These are phyloP conservation scores for Posidonia oceanica DNA, from an alignment of 116 monocot species.

Conservation along the genomic window DNA sequence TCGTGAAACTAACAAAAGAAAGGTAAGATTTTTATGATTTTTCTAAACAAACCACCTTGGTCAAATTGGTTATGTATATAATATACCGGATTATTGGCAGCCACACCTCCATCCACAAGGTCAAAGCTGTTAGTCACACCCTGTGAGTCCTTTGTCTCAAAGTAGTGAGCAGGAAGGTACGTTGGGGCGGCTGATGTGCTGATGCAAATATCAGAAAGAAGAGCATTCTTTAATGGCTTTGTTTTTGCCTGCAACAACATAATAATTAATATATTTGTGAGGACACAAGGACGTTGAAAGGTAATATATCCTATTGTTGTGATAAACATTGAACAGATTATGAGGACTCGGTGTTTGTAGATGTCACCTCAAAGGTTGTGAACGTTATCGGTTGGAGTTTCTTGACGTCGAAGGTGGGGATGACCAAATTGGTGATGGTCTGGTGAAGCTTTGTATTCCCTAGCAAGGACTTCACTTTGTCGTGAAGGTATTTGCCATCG, in stretches of 20 bases:
- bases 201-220: slow-evolving; percentile 42
- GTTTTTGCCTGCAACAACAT: slow-evolving; percentile 14
- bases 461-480: slow-evolving; percentile 1
- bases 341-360: background rate
- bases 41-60: no score
- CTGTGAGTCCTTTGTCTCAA: slow-evolving; percentile 19
- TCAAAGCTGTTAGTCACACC: slow-evolving; percentile 17
- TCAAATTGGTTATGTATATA: no score
- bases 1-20: no score
- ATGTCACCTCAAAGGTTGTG: slow-evolving; percentile 19
- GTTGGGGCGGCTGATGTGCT: slow-evolving; percentile 56
- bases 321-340: no score
- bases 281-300: no score
- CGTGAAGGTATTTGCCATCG: slow-evolving; percentile 25
- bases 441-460: slow-evolving; percentile 13
- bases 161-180: slow-evolving; percentile 52
- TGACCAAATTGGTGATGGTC: slow-evolving; percentile 28
- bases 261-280: no score
- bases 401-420: slow-evolving; percentile 38
- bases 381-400: slow-evolving; percentile 28
- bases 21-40: no score
- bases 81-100: slow-evolving; percentile 30
- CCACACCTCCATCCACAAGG: slow-evolving; percentile 30
- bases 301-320: background rate
- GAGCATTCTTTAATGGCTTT: slow-evolving; percentile 10